phyloP scores from a whole-genome alignment of 2,329 filamentous ascomycete species.

The Calycina herbarum region DNA sequence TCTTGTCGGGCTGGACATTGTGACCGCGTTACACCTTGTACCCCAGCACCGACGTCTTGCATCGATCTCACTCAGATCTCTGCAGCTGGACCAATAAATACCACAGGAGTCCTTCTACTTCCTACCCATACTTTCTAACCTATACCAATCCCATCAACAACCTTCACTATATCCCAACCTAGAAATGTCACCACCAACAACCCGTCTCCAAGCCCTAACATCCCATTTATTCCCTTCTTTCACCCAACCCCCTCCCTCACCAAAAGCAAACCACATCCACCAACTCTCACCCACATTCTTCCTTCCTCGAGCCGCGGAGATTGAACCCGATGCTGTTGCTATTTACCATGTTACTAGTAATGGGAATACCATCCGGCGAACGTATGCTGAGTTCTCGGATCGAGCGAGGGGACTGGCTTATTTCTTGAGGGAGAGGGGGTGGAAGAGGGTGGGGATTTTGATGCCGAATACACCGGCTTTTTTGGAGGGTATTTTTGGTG shows the following conservation, averaged over 20 bases:
- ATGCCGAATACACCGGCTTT: slow-evolving; percentile 94
- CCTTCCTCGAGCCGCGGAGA: slow-evolving; percentile 78
- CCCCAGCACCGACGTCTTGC: no score
- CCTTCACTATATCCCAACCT: neutral
- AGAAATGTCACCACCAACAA: slow-evolving; percentile 62
- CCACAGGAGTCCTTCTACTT: neutral
- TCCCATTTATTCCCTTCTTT: slow-evolving; percentile 47
- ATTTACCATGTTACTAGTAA: slow-evolving; percentile 85
- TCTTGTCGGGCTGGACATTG: no score
- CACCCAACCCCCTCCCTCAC: slow-evolving; percentile 36
- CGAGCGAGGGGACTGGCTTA: slow-evolving; percentile 86
- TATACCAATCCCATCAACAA: neutral
- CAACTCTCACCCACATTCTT: slow-evolving; percentile 86
- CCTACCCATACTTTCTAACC: neutral
- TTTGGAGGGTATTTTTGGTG: slow-evolving; percentile 84
- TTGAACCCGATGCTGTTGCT: slow-evolving; percentile 83
- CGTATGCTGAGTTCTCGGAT: slow-evolving; percentile 80
- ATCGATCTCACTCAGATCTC: no score
- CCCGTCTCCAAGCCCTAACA: slow-evolving; percentile 60
- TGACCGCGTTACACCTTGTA: no score
- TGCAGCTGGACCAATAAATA: neutral
- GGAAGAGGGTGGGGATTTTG: slow-evolving; percentile 79
- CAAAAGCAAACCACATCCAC: slow-evolving; percentile 59
- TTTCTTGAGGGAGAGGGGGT: slow-evolving; percentile 73
- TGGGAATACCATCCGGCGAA: slow-evolving; percentile 69